These are phyloP conservation scores for Pseudonitzschia multiseries DNA, from an alignment of 108 stramenopile genomes.

Conservation along the genomic window DNA sequence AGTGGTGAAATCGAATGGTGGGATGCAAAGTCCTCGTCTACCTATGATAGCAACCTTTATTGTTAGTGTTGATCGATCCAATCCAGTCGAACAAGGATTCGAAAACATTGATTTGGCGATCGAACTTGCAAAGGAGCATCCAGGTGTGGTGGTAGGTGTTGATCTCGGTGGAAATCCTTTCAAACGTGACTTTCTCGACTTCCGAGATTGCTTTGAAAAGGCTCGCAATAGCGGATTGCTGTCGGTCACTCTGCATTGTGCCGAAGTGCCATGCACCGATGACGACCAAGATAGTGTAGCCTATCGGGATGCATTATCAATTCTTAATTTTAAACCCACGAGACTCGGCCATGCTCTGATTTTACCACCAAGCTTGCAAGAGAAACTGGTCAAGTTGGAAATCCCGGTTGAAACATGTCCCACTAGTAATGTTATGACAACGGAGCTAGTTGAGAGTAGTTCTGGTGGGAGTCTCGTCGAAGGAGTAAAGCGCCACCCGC, in stretches of 20 bases:
- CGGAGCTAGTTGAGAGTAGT: conserved; percentile 52
- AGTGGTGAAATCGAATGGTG: not conserved
- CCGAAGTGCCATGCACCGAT: conserved; percentile 49
- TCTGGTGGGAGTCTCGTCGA: conserved; percentile 50
- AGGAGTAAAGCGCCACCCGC: conserved; percentile 60
- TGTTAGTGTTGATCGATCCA: conserved; percentile 72
- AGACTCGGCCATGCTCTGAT: conserved; percentile 71
- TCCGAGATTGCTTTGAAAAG: conserved; percentile 47
- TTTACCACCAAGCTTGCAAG: conserved; percentile 39
- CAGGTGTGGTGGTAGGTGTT: conserved; percentile 68
- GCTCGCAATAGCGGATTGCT: conserved; percentile 54
- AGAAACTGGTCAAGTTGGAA: conserved; percentile 20
- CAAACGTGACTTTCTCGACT: conserved; percentile 47
- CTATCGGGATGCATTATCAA: conserved; percentile 27
- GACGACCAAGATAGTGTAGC: conserved; percentile 20
- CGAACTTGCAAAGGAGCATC: conserved; percentile 32
- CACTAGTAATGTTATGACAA: conserved; percentile 78
- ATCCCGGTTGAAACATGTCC: conserved; percentile 80
- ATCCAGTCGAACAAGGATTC: conserved; percentile 36
- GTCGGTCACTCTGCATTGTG: conserved; percentile 74
- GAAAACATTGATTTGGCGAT: conserved; percentile 66
- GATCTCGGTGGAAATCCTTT: conserved; percentile 93
- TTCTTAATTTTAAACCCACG: conserved; percentile 64
- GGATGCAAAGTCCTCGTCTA: conserved; percentile 16
- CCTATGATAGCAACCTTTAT: conserved; percentile 62